Conservation (phyloP, 2,329 filamentous ascomycete species). For the Fusarium pseudocircinatum region DNA sequence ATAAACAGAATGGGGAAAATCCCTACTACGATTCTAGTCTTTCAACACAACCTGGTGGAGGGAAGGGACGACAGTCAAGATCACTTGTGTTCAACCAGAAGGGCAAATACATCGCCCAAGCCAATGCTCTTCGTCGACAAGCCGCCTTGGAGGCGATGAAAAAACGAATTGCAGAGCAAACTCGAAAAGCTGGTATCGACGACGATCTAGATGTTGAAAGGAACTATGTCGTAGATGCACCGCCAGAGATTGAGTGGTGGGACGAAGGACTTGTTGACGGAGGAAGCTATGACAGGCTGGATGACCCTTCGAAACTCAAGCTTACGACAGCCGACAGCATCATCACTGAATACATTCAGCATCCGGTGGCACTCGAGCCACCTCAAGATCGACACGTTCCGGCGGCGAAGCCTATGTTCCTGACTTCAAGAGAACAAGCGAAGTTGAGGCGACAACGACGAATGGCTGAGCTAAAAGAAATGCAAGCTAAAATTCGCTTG, state of each 20-base stretch:
- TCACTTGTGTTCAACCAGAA: conserved; percentile 92
- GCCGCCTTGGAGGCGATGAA: conserved; percentile 94
- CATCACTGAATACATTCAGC: conserved; percentile 90
- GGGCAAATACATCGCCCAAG: conserved; percentile 97
- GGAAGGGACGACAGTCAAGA: conserved; percentile 74
- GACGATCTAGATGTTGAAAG: conserved; percentile 91
- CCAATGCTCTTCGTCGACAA: conserved; percentile 86
- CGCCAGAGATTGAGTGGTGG: conserved; percentile 96
- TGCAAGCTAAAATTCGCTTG: conserved; percentile 93
- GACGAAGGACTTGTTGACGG: conserved; percentile 87
- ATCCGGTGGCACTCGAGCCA: conserved; percentile 89
- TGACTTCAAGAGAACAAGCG: conserved; percentile 89
- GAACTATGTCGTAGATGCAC: conserved; percentile 83
- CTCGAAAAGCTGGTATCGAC: conserved; percentile 90
- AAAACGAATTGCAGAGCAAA: conserved; percentile 86
- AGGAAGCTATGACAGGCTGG: conserved; percentile 76
- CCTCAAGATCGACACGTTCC: conserved; percentile 88
- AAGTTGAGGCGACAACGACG: conserved; percentile 90
- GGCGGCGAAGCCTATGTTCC: conserved; percentile 86
- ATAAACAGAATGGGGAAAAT: conserved; percentile 57
- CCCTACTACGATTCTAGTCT: conserved; percentile 83
- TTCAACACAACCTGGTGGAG: conserved; percentile 64
- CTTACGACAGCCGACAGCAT: conserved; percentile 83
- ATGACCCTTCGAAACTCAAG: conserved; percentile 73
- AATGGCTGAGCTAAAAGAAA: conserved; percentile 93